Base-by-base conservation (phyloP, 352 stramenopile species). In the Pythium brassicae region DNA sequence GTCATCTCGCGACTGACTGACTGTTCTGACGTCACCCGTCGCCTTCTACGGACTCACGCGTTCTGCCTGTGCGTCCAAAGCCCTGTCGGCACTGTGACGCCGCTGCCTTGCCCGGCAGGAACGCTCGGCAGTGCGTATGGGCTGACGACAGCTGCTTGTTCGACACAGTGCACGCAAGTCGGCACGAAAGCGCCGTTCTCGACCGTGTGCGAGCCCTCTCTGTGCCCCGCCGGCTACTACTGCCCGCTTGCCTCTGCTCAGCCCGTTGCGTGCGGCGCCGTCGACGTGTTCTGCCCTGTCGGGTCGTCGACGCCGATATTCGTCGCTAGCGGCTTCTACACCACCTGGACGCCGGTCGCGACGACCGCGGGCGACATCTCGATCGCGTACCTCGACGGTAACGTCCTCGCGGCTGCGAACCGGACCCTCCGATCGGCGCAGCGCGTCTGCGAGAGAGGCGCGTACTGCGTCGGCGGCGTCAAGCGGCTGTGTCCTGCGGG, bases 181-280 rank as follows among this genome's bases (percentile, higher is more conserved):
- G 34, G 43, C 58, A 32, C 46, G 47, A 26, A 32, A 29, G 49
- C 49, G n/a, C 49, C 49, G 12, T 54, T 54, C 20, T 45, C 22
- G 45, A 25, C 61, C 11, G 63, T 61, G 20, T 92, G 78, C 17
- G 14, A 68, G n/a, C 74, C 66, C 0, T 84, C 78, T 9, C 65
- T 45, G 4, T 89, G 81, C 61, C 76, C 69, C 22, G 48, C 61
- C 32, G 76, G 82, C 8, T 89, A 69, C 43, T 89, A 79, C 57
- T 92, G 82, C 47, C 75, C 71, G 14, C 50, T 83, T 0, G 78
- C 54, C 4, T 65, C 73, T 12, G 59, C 55, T 34, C 19, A 63
- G 0, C 71, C 69, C 0, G 45, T 56, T 1, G 54, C 63, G 10
- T 92, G 81, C 27, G 81, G 81, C 27, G 27, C 56, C 32, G 50